phyloP scores from a whole-genome alignment of 768 basidiomycete genomes.

The Auricularia sp. region DNA sequence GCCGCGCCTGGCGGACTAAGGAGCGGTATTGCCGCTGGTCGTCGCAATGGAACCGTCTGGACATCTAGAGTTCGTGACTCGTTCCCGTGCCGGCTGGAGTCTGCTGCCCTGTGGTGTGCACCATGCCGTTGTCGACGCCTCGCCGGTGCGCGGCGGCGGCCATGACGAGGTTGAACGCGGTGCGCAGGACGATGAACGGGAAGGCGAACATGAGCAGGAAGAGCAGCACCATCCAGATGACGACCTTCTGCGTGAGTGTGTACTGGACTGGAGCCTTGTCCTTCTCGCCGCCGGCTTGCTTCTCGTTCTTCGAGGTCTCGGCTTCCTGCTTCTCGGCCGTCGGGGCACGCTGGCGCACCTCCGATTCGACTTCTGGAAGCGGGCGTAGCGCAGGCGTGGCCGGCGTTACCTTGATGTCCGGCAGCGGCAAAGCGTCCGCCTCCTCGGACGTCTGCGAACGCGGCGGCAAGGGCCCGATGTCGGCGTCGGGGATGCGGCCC shows the following conservation, averaged over 20 bases:
- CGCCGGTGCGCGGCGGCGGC: too few species aligned
- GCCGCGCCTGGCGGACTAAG: too few species aligned
- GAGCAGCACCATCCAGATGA: not conserved
- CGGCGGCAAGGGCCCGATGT: not conserved
- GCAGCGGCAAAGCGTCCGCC: not conserved
- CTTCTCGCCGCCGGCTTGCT: not conserved
- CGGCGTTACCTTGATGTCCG: not conserved
- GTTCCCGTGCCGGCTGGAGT: too few species aligned
- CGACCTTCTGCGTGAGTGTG: not conserved
- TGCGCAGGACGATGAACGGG: not conserved
- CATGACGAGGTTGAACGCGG: too few species aligned
- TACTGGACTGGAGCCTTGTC: not conserved
- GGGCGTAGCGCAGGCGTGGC: not conserved
- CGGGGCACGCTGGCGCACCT: not conserved
- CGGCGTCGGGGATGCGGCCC: not conserved
- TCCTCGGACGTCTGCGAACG: not conserved
- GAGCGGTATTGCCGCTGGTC: too few species aligned
- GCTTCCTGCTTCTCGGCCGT: not conserved
- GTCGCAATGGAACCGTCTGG: too few species aligned
- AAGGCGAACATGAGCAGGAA: not conserved
- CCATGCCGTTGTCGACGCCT: too few species aligned
- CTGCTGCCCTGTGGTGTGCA: too few species aligned
- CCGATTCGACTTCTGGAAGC: not conserved
- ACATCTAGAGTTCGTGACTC: too few species aligned
- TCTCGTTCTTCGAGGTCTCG: not conserved